Evolutionary conservation across 768 basidiomycete species (phyloP), one percentile per base, ranked within the genome.

Genomic region (Cystobasidium tubakii): DNA sequence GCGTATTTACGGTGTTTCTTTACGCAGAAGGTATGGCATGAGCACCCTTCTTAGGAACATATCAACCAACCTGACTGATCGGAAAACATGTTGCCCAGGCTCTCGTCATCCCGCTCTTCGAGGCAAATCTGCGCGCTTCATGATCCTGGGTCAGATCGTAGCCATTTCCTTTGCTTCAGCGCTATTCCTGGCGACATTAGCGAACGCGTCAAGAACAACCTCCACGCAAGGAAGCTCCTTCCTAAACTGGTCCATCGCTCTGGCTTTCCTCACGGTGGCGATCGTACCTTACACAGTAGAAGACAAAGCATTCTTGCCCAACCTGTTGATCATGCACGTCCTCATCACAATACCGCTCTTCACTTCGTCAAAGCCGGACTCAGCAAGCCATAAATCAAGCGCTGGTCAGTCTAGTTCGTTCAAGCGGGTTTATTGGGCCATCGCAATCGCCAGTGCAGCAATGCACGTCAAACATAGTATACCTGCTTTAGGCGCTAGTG

Each of bases 61-160:
- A 55, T n/a, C n/a, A 23, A 55, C n/a, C n/a, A 23, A 29, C 7
- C 62, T 42, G 13, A 73, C 76, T 31, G n/a, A n/a, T n/a, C n/a
- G n/a, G n/a, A n/a, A n/a, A n/a, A n/a, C n/a, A n/a, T 64, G 15
- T 13, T 43, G 60, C 21, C 50, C 23, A 44, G 15, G 19, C 25
- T 9, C 6, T 10, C 23, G 29, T 2, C 57, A 25, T 25, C 25
- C 54, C 80, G 80, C 78, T 66, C 77, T 85, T 0, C 78, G 81
- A 44, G 79, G 81, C 25, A 77, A 81, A 74, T 62, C 85, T 0
- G 88, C 86, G 86, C 87, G 86, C 1, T 89, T 88, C 81, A 88
- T 89, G 86, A 81, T 89, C 42, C 83, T 90, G 10, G 89, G 88
- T 4, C 88, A 89, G 80, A 76, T 89, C 25, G 88, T 90, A 67